phyloP scores from a whole-genome alignment of 345 rosid species.

The Lepidium africanum region DNA sequence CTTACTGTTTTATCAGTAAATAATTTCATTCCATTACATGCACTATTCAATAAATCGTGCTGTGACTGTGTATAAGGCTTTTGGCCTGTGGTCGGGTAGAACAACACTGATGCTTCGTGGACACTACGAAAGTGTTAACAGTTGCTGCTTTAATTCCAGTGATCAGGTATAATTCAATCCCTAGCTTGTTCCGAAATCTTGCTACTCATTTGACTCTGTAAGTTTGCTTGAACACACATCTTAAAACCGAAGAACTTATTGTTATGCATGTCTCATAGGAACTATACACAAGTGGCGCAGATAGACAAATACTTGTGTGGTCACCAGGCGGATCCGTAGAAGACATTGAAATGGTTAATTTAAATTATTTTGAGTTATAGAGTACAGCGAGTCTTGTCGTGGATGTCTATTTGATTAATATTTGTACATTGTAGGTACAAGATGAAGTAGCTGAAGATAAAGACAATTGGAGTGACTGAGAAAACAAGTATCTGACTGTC shows the following conservation, averaged over 20 bases:
- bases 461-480: conserved; percentile 69
- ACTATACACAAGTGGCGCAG: conserved; percentile 74
- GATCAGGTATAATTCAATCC: conserved; percentile 57
- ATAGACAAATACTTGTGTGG: conserved; percentile 88
- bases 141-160: conserved; percentile 69
- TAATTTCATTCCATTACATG: background rate
- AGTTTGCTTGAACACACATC: background rate
- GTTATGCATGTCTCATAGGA: conserved; percentile 38
- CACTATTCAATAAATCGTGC: background rate
- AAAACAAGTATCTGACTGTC: background rate
- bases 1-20: conserved; percentile 1
- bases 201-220: background rate
- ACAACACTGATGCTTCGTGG: conserved; percentile 54
- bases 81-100: conserved; percentile 80
- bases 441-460: conserved; percentile 43
- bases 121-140: conserved; percentile 75
- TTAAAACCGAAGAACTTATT: background rate
- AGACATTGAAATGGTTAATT: conserved; percentile 28
- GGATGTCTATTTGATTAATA: background rate
- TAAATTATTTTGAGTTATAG: background rate
- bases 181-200: background rate
- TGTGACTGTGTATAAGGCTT: conserved; percentile 42
- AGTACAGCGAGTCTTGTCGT: background rate
- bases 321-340: conserved; percentile 46
- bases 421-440: conserved; percentile 28